Conservation (phyloP, 441 rosid genomes). For the Gossypium davidsonii region DNA sequence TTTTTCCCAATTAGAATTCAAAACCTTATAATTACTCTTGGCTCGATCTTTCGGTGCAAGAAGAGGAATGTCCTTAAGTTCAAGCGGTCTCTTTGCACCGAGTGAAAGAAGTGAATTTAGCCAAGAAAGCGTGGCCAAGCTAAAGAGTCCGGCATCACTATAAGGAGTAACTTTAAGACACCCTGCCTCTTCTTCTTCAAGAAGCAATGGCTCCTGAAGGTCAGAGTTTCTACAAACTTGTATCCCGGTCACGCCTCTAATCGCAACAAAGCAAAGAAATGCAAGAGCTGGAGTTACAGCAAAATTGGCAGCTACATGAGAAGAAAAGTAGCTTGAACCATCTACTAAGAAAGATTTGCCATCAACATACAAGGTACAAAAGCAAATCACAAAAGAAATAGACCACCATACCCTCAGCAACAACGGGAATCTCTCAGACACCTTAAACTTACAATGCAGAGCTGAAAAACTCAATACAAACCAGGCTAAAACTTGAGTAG, state of each 20-base stretch:
- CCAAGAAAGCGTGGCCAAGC: constrained; percentile 91
- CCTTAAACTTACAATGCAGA: constrained; percentile 78
- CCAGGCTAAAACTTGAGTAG: constrained; percentile 78
- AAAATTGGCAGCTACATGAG: constrained; percentile 69
- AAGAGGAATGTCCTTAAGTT: constrained; percentile 98
- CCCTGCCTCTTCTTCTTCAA: constrained; percentile 61
- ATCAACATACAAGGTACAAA: constrained; percentile 64
- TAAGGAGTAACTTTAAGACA: constrained; percentile 86
- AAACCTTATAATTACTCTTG: constrained; percentile 72
- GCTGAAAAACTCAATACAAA: constrained; percentile 60
- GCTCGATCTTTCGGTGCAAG: constrained; percentile 83
- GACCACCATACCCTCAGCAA: constrained; percentile 90
- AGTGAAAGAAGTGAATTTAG: constrained; percentile 85
- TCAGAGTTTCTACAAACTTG: constrained; percentile 51
- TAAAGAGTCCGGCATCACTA: constrained; percentile 62
- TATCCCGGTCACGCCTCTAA: constrained; percentile 69
- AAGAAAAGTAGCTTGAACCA: constrained; percentile 49
- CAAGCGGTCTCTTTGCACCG: constrained; percentile 96
- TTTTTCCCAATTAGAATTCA: constrained; percentile 93
- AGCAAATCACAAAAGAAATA: constrained; percentile 59
- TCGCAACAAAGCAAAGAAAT: constrained; percentile 71
- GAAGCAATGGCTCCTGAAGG: constrained; percentile 75
- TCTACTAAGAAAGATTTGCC: constrained; percentile 46
- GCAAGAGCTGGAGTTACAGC: constrained; percentile 80
- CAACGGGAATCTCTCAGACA: constrained; percentile 68